Percentiles rank a stretch among this genome's conserved stretches.
These are phyloP conservation scores for Xylariaceae sp. DNA, from an alignment of 2,329 filamentous ascomycete species.

Conservation along the genomic window DNA sequence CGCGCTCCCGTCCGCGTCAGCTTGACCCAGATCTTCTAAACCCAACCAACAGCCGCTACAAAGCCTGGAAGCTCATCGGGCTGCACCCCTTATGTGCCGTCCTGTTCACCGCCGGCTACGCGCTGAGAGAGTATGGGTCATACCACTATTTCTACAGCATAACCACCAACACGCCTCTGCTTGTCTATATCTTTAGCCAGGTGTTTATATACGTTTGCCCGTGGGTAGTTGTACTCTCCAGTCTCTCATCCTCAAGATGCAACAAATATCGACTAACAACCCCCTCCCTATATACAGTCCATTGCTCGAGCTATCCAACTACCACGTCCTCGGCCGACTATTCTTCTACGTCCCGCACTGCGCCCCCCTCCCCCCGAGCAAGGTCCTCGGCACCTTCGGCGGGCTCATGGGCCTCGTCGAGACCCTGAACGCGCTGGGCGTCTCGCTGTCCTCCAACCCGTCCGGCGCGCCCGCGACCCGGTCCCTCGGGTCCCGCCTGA, in stretches of 20 bases:
- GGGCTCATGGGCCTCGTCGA: constrained; percentile 38
- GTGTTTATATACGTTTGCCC: constrained; percentile 29
- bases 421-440: constrained; percentile 36
- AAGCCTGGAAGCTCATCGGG: constrained; percentile 41
- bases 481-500: constrained; percentile 28
- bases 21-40: neutral
- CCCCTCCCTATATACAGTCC: constrained; percentile 33
- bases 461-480: constrained; percentile 21
- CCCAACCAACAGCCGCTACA: constrained; percentile 36
- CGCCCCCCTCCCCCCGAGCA: constrained; percentile 42
- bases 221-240: constrained; percentile 20
- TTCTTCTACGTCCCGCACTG: constrained; percentile 56
- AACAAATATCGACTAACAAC: neutral
- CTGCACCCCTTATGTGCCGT: constrained; percentile 43
- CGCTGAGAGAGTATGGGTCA: constrained; percentile 43
- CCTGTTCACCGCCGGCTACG: constrained; percentile 46
- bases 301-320: constrained; percentile 55
- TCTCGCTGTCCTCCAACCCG: constrained; percentile 31
- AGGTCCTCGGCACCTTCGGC: constrained; percentile 39
- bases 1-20: neutral
- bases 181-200: constrained; percentile 38
- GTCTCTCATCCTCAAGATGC: neutral
- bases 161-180: constrained; percentile 17
- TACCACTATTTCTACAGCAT: constrained; percentile 34
- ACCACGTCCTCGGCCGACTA: constrained; percentile 54